Evolutionary conservation across 2,329 filamentous ascomycete genomes (phyloP).

Genomic region (Diplodia corticola): DNA sequence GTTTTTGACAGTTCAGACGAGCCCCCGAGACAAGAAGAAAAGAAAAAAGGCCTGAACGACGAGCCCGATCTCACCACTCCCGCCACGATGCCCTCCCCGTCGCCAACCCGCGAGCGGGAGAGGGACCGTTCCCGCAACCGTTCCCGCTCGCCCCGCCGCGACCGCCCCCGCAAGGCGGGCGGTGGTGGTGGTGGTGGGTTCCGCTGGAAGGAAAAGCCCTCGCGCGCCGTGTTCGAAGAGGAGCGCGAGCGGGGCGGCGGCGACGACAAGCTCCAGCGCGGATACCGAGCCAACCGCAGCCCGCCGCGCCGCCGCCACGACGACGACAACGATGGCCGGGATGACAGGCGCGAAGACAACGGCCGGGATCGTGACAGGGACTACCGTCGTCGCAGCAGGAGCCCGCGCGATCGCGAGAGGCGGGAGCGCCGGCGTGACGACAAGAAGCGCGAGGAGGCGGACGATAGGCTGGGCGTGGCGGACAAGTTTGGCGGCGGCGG

Average conservation of each 20-base stretch:
- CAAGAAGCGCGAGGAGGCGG: conserved; percentile 28
- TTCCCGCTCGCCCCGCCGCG: conserved; percentile 34
- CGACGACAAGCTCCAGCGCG: conserved; percentile 26
- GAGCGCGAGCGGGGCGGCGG: conserved; percentile 25
- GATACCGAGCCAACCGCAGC: conserved; percentile 30
- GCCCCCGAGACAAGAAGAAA: not conserved
- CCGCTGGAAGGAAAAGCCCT: conserved; percentile 57
- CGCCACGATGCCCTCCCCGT: conserved; percentile 23
- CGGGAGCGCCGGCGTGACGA: conserved; percentile 22
- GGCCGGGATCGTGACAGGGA: conserved; percentile 29
- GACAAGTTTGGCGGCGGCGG: conserved; percentile 10
- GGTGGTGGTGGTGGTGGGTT: conserved; percentile 52
- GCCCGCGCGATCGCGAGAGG: conserved; percentile 18
- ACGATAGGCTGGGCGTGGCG: conserved; percentile 26
- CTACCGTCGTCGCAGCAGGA: conserved; percentile 18
- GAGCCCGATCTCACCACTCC: not conserved
- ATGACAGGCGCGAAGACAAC: conserved; percentile 42
- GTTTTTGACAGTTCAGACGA: not conserved
- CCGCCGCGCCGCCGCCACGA: conserved; percentile 49
- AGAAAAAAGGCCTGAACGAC: not conserved
- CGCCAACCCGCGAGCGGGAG: conserved; percentile 26
- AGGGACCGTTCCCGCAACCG: conserved; percentile 25
- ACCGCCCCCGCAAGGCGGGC: conserved; percentile 35
- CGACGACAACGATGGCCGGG: conserved; percentile 46
- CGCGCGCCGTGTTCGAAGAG: conserved; percentile 25